These are phyloP conservation scores for Gnomoniopsis sp. DNA, from an alignment of 2,329 filamentous ascomycete genomes.

Conservation along the genomic window DNA sequence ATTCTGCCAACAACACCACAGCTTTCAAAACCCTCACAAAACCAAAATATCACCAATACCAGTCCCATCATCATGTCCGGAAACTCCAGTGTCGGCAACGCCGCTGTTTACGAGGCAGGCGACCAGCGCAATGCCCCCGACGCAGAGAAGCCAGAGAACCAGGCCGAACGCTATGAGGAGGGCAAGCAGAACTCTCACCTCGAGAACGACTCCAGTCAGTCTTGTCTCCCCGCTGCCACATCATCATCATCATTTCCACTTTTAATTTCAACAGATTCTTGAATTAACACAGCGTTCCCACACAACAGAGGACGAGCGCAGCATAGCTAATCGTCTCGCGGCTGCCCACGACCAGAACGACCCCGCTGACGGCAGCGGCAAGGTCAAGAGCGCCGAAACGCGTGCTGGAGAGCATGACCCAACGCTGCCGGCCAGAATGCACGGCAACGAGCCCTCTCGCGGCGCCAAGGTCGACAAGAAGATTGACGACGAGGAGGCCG, in stretches of 20 bases:
- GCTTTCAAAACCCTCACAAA: not conserved
- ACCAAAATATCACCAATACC: not conserved
- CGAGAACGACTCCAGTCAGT: slow-evolving; percentile 68
- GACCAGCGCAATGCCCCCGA: slow-evolving; percentile 67
- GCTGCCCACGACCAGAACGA: slow-evolving; percentile 35
- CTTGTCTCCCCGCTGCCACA: not conserved
- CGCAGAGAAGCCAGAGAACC: slow-evolving; percentile 40
- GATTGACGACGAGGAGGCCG: slow-evolving; percentile 66
- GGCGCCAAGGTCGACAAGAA: slow-evolving; percentile 73
- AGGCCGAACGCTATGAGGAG: slow-evolving; percentile 63
- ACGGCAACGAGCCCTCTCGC: slow-evolving; percentile 70
- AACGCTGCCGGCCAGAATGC: slow-evolving; percentile 45
- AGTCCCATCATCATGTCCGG: slow-evolving; percentile 28
- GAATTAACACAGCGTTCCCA: not conserved
- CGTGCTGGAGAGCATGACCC: slow-evolving; percentile 23
- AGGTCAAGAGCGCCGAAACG: slow-evolving; percentile 27
- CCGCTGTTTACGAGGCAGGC: slow-evolving; percentile 67
- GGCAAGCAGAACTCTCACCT: slow-evolving; percentile 68
- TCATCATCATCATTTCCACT: not conserved
- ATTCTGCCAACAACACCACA: not conserved
- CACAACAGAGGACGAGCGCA: slow-evolving; percentile 61
- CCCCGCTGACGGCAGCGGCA: slow-evolving; percentile 16
- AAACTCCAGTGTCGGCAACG: slow-evolving; percentile 64
- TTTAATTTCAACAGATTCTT: too few relatives aligned
- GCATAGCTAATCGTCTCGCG: slow-evolving; percentile 68